These are phyloP conservation scores for Syzygium syzygioides DNA, from an alignment of 441 rosid genomes.

Conservation along the genomic window DNA sequence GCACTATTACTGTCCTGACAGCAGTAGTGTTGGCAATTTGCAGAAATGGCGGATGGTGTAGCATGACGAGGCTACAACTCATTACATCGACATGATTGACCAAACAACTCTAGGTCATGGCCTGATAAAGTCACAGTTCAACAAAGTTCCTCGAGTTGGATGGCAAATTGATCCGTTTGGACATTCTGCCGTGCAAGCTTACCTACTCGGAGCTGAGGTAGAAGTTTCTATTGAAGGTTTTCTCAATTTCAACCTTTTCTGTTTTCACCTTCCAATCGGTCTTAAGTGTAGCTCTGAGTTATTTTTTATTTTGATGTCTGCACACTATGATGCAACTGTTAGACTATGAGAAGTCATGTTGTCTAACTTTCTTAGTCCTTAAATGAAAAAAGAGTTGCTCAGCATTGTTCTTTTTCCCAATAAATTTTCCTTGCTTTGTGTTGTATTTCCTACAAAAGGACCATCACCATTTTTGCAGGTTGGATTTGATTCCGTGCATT, in stretches of 20 bases:
- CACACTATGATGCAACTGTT: background rate
- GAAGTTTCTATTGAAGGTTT: background rate
- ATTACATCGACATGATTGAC: conserved; percentile 90
- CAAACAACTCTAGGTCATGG: conserved; percentile 81
- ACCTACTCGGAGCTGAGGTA: conserved; percentile 82
- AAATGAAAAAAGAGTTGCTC: background rate
- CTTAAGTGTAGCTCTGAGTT: background rate
- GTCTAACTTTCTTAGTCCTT: background rate
- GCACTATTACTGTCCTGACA: background rate
- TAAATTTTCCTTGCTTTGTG: background rate
- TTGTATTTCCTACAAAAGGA: background rate
- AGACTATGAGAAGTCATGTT: background rate
- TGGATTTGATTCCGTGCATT: conserved; percentile 82
- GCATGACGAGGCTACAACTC: conserved; percentile 87
- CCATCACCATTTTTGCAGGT: conserved; percentile 28
- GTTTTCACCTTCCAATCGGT: background rate
- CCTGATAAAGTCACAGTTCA: conserved; percentile 48
- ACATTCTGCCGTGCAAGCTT: conserved; percentile 87
- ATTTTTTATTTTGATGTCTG: background rate
- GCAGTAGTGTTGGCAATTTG: background rate
- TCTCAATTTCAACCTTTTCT: background rate
- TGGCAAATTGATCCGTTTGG: conserved; percentile 98
- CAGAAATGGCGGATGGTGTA: conserved; percentile 95
- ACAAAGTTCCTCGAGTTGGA: conserved; percentile 70
- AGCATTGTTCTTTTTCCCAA: background rate